phyloP scores from a whole-genome alignment of 1,139 yeast species.

The Hansenula anomala region DNA sequence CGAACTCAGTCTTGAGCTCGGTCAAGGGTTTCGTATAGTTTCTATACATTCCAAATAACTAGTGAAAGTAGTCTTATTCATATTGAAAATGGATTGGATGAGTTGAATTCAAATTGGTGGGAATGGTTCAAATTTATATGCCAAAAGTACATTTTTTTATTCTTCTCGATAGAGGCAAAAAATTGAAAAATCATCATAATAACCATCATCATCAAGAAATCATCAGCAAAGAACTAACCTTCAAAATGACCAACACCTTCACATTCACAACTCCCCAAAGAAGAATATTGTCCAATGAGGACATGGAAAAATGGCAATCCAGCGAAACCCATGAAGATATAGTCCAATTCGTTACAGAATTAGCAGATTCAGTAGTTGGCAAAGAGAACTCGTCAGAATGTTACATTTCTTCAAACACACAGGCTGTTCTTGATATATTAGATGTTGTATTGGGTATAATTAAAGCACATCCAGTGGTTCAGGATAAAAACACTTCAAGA shows the following conservation, averaged over 20 bases:
- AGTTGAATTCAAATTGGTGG: no score
- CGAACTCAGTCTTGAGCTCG: no score
- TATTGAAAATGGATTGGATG: no score
- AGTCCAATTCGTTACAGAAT: constrained; percentile 46
- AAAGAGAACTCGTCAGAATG: constrained; percentile 43
- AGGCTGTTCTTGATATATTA: constrained; percentile 36
- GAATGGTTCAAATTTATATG: no score
- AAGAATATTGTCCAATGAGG: constrained; percentile 55
- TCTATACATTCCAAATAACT: no score
- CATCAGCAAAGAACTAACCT: no score
- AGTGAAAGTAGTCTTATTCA: no score
- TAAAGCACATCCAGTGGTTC: constrained; percentile 55
- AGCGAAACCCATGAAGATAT: constrained; percentile 49
- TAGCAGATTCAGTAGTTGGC: constrained; percentile 71
- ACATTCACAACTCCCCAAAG: constrained; percentile 35
- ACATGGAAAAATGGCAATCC: constrained; percentile 57
- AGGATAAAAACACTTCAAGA: constrained; percentile 57
- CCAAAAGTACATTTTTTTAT: no score
- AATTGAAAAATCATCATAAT: no score
- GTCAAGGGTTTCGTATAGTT: no score
- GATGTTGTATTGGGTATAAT: constrained; percentile 41
- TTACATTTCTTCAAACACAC: constrained; percentile 30
- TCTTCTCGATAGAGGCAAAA: no score
- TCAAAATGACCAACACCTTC: not conserved
- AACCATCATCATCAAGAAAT: no score